Evolutionary conservation across 352 stramenopile genomes (phyloP).

Genomic region (Globisporangium heterothallicum): DNA sequence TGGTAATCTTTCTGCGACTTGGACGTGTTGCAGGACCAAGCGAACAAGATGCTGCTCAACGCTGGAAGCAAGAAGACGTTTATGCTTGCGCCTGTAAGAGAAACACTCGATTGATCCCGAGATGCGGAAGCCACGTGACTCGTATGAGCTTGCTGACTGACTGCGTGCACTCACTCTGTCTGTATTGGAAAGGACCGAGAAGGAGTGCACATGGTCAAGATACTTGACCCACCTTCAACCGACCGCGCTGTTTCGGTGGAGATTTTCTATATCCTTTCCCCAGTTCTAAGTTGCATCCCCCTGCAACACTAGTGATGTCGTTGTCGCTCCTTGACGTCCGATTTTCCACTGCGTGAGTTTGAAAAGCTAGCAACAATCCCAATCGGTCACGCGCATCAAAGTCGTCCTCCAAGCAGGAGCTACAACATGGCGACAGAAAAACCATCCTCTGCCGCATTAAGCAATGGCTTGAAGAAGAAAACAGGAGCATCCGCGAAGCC

Average conservation of each 20-base stretch:
- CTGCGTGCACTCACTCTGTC: not conserved
- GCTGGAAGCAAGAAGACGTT: conserved; percentile 45
- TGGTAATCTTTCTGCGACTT: no score
- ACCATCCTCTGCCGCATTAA: conserved; percentile 9
- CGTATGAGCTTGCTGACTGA: no score
- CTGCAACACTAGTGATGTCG: no score
- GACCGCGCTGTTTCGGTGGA: conserved; percentile 63
- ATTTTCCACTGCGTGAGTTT: conserved; percentile 58
- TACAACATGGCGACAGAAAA: not conserved
- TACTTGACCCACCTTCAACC: conserved; percentile 28
- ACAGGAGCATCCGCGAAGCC: not conserved
- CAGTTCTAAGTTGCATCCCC: not conserved
- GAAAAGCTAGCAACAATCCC: conserved; percentile 58
- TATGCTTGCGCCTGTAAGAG: conserved; percentile 32
- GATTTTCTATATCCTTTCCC: conserved; percentile 66
- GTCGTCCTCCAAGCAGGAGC: not conserved
- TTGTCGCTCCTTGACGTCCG: conserved; percentile 32
- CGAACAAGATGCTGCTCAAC: conserved; percentile 63
- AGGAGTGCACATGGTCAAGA: conserved; percentile 61
- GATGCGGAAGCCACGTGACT: no score
- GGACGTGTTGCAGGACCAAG: conserved; percentile 39
- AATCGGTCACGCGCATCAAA: conserved; percentile 36
- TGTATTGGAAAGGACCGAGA: conserved; percentile 40
- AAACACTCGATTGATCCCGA: not conserved
- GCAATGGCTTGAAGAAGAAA: not conserved